Evolutionary conservation across 345 rosid genomes (phyloP).

Genomic region (Bruguiera gymnorhiza): DNA sequence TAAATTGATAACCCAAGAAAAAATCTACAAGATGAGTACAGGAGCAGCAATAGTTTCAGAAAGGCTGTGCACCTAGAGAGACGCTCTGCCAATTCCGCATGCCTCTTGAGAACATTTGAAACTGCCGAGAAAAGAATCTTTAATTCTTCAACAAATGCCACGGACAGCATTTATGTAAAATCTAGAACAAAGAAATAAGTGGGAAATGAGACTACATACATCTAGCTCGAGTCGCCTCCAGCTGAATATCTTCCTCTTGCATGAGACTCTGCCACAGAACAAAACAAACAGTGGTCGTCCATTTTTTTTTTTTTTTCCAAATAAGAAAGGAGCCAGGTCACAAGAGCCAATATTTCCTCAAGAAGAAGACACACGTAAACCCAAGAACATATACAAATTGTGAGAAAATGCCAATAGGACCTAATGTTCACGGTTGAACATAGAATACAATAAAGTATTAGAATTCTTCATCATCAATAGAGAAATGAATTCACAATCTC

Average conservation of each 20-base stretch:
- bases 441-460: too few relatives aligned
- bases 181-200: constrained; percentile 3
- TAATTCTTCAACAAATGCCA: constrained; percentile 14
- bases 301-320: background rate
- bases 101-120: constrained; percentile 77
- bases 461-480: too few relatives aligned
- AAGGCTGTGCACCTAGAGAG: constrained; percentile 55
- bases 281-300: background rate
- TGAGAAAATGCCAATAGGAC: too few relatives aligned
- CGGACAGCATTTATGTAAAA: background rate
- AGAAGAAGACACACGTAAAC: too few relatives aligned
- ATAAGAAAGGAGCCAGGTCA: too few relatives aligned
- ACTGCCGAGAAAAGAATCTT: constrained; percentile 43
- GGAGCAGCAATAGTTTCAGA: background rate
- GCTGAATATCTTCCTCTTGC: constrained; percentile 55
- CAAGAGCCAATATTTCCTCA: background rate
- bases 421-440: too few relatives aligned
- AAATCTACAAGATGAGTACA: background rate
- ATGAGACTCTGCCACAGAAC: constrained; percentile 43
- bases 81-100: constrained; percentile 70
- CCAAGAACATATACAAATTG: too few relatives aligned
- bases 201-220: constrained; percentile 34
- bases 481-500: too few relatives aligned
- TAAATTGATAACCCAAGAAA: background rate
- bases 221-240: constrained; percentile 81